Base-by-base conservation (phyloP, 2,329 filamentous ascomycete genomes). In the Drechslera avenae region DNA sequence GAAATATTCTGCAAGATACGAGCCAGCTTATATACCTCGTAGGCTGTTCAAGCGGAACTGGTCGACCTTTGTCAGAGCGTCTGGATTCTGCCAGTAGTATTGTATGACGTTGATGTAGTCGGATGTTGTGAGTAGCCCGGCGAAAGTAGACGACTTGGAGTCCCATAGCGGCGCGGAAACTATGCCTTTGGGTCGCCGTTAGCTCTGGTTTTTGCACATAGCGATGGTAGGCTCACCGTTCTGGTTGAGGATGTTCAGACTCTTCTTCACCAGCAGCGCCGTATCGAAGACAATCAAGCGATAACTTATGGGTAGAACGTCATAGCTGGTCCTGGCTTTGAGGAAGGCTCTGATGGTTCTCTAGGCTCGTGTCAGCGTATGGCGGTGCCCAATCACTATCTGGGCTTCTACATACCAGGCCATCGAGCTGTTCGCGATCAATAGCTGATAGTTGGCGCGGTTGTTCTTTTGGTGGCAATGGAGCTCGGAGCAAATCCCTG, bases 81-180 rank as follows among this genome's bases (percentile, higher is more conserved):
- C 90, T 2, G 93, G 94, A 64, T 94, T 95, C 75, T 97, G 92
- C 81, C 91, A 97, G 79, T 99, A 97, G 76, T 99, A 99, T 73
- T 97, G 93, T 33, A 99, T 96, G 50, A 99, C 88, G 69, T 99
- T 99, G 77, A 99, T 95, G 74, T 94, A 99, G 76, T 99, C 94
- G 54, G 91, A 96, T 57, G 91, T 94, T 21, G 94, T 99, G 60
- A 99, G 82, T 40, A 99, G 84, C 32, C 94, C 94, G 33, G 93
- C 94, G 75, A 97, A 99, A 30, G 89, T 91, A 19, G 92, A 96
- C 3, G 87, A 90, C 60, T 89, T 88, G 19, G 93, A 97, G 75
- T 99, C 92, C 94, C 94, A 99, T 59, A 99, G 80, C 42, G 94
- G 94, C 44, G 94, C 94, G 23, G 94, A 99, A 48, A 99, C 94